Base-by-base conservation (phyloP, 441 rosid species). In the Pelargonium cotyledonis region DNA sequence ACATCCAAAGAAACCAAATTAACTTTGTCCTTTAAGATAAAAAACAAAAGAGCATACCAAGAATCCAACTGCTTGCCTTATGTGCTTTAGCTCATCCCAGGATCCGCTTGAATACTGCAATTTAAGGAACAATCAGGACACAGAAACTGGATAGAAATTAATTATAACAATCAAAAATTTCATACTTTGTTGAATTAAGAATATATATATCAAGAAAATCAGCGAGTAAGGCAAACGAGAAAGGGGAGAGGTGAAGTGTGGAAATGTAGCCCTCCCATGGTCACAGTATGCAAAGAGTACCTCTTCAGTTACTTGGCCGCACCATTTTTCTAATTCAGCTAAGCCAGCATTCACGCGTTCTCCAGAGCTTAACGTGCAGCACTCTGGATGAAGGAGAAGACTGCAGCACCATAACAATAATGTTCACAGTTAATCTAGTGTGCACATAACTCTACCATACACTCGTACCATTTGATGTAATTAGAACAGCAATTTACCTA, bases 81-180 rank as follows among this genome's bases (percentile, higher is more conserved):
- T 84, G 77, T 84, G 89, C 72, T 79, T 88, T 67, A 90, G 86
- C 79, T 90, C 91, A 77, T 88, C 86, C 91, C 89, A 83, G 35
- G 90, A 77, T 31, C 79, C 77, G 46, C 93, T 91, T 67, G 77
- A 79, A 31, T 77, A 82, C 93, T 90, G 83, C 74, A 79, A 55
- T 67, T 38, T 57, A 31, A 67, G 58, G 66, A 68, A 72, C 29
- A 41, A 71, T 57, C 19, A 77, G 53, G 51, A 40, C 62, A 65
- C 61, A 53, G 53, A 60, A 16, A 47, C 19, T 6, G 16, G 16
- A 14, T 55, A 55, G 61, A 55, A 55, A 55, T 55, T 21, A 55
- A n/a, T 55, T 55, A 21, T 55, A 55, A 26, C 29, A 26, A 26
- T 26, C 15, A 40, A 40, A 1, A 40, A 5, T 40, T 4, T 40